Evolutionary conservation across 2,329 filamentous ascomycete genomes (phyloP).

Genomic region (Calonectria montana): DNA sequence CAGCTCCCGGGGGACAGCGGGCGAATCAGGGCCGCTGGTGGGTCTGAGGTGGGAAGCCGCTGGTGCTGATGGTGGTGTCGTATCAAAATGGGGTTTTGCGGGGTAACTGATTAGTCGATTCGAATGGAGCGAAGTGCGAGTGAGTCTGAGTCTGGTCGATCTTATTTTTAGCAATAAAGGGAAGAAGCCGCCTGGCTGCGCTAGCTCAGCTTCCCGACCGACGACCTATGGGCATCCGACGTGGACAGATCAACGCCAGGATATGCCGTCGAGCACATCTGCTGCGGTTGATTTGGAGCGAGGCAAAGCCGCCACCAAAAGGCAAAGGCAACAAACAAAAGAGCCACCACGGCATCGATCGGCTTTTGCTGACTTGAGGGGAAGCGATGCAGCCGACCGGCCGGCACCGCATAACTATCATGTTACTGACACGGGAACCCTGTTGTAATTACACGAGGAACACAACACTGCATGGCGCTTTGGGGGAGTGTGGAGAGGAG

Average conservation of each 20-base stretch:
- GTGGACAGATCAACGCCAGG: background rate
- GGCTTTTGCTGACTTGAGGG: background rate
- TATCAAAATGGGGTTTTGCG: constrained; percentile 3
- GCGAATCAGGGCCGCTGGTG: background rate
- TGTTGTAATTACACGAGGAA: background rate
- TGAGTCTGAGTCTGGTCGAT: background rate
- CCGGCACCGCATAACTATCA: background rate
- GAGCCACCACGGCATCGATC: background rate
- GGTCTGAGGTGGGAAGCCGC: constrained; percentile 5
- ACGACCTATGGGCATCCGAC: too few relatives aligned
- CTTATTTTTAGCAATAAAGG: background rate
- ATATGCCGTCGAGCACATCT: background rate
- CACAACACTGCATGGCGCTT: background rate
- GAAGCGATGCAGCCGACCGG: background rate
- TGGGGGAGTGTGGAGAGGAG: too few relatives aligned
- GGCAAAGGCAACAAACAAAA: background rate
- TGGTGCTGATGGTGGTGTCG: background rate
- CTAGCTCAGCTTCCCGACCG: background rate
- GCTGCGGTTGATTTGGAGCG: too few relatives aligned
- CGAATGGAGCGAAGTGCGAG: too few relatives aligned
- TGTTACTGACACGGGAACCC: background rate
- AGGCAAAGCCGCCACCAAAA: too few relatives aligned
- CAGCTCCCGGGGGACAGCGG: background rate
- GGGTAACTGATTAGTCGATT: background rate
- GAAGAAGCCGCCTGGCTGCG: background rate